phyloP scores from a whole-genome alignment of 2,329 filamentous ascomycete genomes.

The Exophiala sideris region DNA sequence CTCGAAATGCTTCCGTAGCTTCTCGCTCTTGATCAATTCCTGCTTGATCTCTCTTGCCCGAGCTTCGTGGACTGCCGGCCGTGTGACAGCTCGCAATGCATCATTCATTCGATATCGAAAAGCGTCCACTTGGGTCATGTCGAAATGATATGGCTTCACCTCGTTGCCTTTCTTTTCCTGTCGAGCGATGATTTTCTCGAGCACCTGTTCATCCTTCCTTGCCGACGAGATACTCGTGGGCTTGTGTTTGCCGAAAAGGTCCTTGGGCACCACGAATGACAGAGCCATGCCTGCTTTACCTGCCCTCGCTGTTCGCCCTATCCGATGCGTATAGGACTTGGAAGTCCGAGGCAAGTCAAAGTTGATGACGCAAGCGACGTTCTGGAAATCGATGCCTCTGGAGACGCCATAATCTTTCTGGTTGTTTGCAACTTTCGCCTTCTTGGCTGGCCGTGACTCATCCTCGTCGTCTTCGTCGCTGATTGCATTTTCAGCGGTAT shows the following conservation, averaged over 20 bases:
- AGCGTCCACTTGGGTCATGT: slow-evolving; percentile 88
- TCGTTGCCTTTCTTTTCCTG: slow-evolving; percentile 76
- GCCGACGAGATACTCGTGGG: slow-evolving; percentile 73
- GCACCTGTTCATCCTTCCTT: slow-evolving; percentile 78
- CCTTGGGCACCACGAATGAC: slow-evolving; percentile 85
- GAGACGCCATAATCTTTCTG: slow-evolving; percentile 95
- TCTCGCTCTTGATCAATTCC: slow-evolving; percentile 90
- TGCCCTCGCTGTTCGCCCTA: slow-evolving; percentile 87
- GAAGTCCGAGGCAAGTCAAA: slow-evolving; percentile 88
- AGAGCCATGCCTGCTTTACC: slow-evolving; percentile 90
- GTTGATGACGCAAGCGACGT: slow-evolving; percentile 91
- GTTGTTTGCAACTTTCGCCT: slow-evolving; percentile 64
- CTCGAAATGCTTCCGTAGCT: slow-evolving; percentile 91
- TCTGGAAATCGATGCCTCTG: slow-evolving; percentile 93
- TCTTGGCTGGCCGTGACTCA: slow-evolving; percentile 45
- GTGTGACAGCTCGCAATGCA: slow-evolving; percentile 83
- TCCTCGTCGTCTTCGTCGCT: slow-evolving; percentile 40
- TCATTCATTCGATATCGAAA: slow-evolving; percentile 96
- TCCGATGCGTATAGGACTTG: slow-evolving; percentile 94
- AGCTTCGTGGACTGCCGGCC: slow-evolving; percentile 84
- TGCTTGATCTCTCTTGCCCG: slow-evolving; percentile 81
- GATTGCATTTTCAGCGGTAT: slow-evolving; percentile 33
- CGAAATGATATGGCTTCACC: slow-evolving; percentile 87
- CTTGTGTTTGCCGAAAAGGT: slow-evolving; percentile 83
- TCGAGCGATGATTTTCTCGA: slow-evolving; percentile 74